A percentile compares a stretch with the other conserved stretches of the same genome.
Conservation (phyloP, 176 grass and related monocot species). For the Rhynchospora tenuis region DNA sequence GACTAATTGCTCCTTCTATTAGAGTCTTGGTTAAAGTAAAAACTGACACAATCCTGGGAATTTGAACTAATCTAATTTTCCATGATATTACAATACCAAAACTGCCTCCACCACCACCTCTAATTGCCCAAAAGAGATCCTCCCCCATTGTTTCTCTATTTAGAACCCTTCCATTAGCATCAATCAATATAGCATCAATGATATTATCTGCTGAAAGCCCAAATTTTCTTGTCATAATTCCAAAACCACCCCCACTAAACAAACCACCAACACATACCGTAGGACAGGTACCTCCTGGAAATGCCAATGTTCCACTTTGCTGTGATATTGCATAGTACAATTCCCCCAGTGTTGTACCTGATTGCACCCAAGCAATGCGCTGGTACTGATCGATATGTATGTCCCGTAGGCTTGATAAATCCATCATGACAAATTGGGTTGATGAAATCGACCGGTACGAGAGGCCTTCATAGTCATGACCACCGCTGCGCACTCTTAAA, state of each 20-base stretch:
- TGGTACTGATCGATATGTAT: background rate
- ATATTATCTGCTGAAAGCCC: constrained; percentile 58
- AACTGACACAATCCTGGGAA: constrained; percentile 26
- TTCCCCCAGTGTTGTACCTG: constrained; percentile 56
- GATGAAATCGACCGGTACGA: constrained; percentile 25
- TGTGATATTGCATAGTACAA: constrained; percentile 36
- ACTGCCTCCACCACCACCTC: constrained; percentile 41
- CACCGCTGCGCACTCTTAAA: constrained; percentile 52
- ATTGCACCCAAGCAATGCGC: constrained; percentile 46
- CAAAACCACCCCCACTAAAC: constrained; percentile 48
- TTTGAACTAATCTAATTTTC: constrained; percentile 28
- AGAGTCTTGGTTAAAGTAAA: constrained; percentile 27
- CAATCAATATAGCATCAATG: constrained; percentile 44
- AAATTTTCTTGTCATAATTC: constrained; percentile 38
- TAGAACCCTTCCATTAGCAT: constrained; percentile 34
- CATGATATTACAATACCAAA: constrained; percentile 35
- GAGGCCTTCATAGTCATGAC: constrained; percentile 68
- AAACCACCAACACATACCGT: constrained; percentile 56
- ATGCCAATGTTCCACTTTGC: background rate
- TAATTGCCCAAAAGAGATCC: constrained; percentile 46
- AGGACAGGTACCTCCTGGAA: constrained; percentile 50
- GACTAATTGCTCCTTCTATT: constrained; percentile 26
- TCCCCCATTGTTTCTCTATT: constrained; percentile 42
- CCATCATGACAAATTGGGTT: constrained; percentile 14
- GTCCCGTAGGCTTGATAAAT: constrained; percentile 10